These are phyloP conservation scores for Candida odintsovae DNA, from an alignment of 805 yeast genomes.

Conservation along the genomic window DNA sequence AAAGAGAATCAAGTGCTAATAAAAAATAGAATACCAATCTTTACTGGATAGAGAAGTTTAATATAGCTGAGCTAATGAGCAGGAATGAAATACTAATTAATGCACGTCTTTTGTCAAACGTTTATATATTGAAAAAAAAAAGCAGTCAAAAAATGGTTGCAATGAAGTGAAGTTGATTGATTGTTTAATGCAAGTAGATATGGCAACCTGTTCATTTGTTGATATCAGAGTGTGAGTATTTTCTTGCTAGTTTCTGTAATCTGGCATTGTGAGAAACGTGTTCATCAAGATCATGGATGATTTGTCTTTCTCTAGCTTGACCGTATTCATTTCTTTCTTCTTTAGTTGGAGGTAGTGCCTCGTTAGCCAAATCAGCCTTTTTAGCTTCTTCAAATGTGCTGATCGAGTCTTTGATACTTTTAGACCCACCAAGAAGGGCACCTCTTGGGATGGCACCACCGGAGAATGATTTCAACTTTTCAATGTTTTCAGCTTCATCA, in stretches of 20 bases:
- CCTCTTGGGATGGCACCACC: slow-evolving; percentile 86
- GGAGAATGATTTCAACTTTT: slow-evolving; percentile 64
- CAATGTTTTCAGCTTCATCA: slow-evolving; percentile 82
- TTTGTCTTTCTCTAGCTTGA: slow-evolving; percentile 38
- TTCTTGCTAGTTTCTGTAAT: slow-evolving; percentile 23
- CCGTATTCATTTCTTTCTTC: slow-evolving; percentile 47
- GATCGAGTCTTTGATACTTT: slow-evolving; percentile 67
- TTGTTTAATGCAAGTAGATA: too few relatives aligned
- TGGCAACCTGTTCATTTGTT: not conserved
- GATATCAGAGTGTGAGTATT: slow-evolving; percentile 10
- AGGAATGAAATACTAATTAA: too few relatives aligned
- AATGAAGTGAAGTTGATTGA: not conserved
- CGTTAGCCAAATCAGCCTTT: slow-evolving; percentile 74
- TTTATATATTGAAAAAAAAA: too few relatives aligned
- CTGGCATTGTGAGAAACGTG: slow-evolving; percentile 16
- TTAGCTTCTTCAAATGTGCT: slow-evolving; percentile 78
- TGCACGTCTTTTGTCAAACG: too few relatives aligned
- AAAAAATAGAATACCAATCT: too few relatives aligned
- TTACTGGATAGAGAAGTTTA: not conserved
- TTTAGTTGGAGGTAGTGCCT: slow-evolving; percentile 77
- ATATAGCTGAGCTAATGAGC: not conserved
- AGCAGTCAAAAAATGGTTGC: not conserved
- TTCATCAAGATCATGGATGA: slow-evolving; percentile 31
- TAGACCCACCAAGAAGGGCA: slow-evolving; percentile 74
- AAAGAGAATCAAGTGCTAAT: slow-evolving; percentile 9